These are phyloP conservation scores for Penicillium psychrosexuale DNA, from an alignment of 2,329 filamentous ascomycete genomes.

Conservation along the genomic window DNA sequence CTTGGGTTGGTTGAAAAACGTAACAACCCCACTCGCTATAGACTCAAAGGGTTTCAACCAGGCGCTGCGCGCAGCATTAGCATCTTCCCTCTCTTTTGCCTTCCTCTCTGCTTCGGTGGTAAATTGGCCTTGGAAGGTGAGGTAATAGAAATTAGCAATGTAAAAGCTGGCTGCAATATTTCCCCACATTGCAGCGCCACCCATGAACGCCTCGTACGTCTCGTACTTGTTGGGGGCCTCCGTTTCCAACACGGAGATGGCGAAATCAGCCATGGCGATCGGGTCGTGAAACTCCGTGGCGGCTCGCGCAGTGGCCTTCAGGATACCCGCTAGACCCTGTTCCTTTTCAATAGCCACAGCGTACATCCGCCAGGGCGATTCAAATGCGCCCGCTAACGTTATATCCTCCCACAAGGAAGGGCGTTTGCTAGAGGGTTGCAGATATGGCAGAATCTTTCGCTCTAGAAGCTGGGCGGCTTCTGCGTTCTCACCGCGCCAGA, in stretches of 20 bases:
- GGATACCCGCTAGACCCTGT: conserved; percentile 7
- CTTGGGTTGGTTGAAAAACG: conserved; percentile 17
- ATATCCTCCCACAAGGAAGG: conserved; percentile 8
- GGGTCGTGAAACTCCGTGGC: conserved; percentile 34
- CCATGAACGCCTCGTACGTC: conserved; percentile 37
- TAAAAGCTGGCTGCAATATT: conserved; percentile 30
- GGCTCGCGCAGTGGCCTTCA: conserved; percentile 25
- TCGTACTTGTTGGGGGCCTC: conserved; percentile 18
- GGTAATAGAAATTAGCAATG: conserved; percentile 39
- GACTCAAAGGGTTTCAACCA: not conserved
- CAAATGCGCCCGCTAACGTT: conserved; percentile 6
- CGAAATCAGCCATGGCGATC: conserved; percentile 27
- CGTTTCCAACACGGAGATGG: conserved; percentile 21
- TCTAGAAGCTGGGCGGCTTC: conserved; percentile 26
- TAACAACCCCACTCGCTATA: not conserved
- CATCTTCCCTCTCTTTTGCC: not conserved
- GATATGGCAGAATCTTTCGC: conserved; percentile 22
- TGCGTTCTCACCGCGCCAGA: conserved; percentile 18
- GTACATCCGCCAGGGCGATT: conserved; percentile 32
- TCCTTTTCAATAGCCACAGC: conserved; percentile 10
- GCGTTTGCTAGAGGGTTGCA: conserved; percentile 16
- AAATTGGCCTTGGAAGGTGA: conserved; percentile 26
- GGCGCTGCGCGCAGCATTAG: not conserved
- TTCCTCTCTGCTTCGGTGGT: conserved; percentile 22
- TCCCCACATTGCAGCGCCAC: conserved; percentile 31